Percentiles rank a stretch among this genome's conserved stretches.
Conservation (phyloP, 352 stramenopile species). For the Phytophthora sansomeana region DNA sequence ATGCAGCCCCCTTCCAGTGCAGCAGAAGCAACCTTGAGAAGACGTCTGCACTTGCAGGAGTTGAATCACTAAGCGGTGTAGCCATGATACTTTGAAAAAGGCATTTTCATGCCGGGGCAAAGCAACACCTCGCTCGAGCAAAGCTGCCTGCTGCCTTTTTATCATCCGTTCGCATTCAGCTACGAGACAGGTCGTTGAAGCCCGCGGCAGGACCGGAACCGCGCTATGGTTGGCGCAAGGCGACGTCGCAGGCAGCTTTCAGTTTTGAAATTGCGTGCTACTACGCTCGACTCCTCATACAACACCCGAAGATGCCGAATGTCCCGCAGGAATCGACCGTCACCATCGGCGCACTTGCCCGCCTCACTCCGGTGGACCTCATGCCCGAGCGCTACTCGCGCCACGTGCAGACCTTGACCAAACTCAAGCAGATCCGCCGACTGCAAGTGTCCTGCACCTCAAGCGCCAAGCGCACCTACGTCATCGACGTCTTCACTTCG, state of each 20-base stretch:
- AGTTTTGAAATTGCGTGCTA: constrained; percentile 14
- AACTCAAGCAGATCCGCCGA: constrained; percentile 23
- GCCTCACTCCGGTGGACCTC: constrained; percentile 10
- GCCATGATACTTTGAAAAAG: too few species aligned
- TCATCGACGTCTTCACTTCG: constrained; percentile 21
- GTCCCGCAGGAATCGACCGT: background rate
- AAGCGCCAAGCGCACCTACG: constrained; percentile 9
- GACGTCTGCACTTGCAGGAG: too few species aligned
- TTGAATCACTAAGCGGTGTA: too few species aligned
- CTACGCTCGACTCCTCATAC: background rate
- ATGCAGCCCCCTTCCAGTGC: too few species aligned
- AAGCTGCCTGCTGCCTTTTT: too few species aligned
- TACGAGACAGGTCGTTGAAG: constrained; percentile 2
- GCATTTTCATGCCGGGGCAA: too few species aligned
- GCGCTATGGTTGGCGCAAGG: background rate
- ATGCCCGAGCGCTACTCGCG: constrained; percentile 25
- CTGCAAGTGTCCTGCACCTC: constrained; percentile 3
- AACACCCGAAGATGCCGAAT: background rate
- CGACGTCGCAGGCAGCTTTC: background rate
- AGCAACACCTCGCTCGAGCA: too few species aligned
- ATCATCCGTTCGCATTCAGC: constrained; percentile 5
- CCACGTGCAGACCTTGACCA: constrained; percentile 20
- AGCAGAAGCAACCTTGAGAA: too few species aligned
- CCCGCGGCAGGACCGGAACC: constrained; percentile 7
- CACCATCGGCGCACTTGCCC: background rate